Conservation (phyloP, 345 rosid genomes). For the Toxicodendron radicans region DNA sequence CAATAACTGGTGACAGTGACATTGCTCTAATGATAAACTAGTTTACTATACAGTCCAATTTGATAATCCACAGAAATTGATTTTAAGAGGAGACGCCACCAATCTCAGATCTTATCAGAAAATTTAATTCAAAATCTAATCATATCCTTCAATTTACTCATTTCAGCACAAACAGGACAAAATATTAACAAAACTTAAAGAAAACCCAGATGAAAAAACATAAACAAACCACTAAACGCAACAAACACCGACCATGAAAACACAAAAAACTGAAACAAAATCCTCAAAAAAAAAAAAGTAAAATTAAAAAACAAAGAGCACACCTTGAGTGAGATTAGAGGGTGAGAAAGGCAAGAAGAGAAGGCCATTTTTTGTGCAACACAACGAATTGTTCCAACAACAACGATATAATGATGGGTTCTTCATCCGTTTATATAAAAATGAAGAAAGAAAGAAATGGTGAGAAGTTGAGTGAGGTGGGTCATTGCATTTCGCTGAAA, state of each 20-base stretch:
- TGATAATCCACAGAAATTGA: neutral
- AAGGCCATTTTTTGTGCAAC: slow-evolving; percentile 50
- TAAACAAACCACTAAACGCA: too few species aligned
- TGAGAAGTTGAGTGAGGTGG: slow-evolving; percentile 19
- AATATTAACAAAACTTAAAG: slow-evolving; percentile 7
- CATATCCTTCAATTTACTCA: neutral
- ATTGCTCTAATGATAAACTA: neutral
- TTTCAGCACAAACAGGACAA: neutral
- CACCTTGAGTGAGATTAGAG: slow-evolving; percentile 51
- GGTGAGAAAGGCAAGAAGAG: slow-evolving; percentile 43
- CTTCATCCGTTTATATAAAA: slow-evolving; percentile 31
- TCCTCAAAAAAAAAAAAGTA: neutral
- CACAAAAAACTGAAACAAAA: neutral
- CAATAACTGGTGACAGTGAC: slow-evolving; percentile 4
- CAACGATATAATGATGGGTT: slow-evolving; percentile 11
- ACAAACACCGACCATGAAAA: too few species aligned
- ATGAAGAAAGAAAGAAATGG: neutral
- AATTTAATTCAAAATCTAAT: neutral
- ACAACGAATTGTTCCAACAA: slow-evolving; percentile 23
- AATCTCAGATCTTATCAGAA: neutral
- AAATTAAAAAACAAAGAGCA: neutral
- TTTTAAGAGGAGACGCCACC: neutral
- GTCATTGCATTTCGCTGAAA: slow-evolving; percentile 20
- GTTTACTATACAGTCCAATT: neutral
- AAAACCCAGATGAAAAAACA: slow-evolving; percentile 17